Conservation (phyloP, 306 rosid genomes). For the Cicer chorassanicum region DNA sequence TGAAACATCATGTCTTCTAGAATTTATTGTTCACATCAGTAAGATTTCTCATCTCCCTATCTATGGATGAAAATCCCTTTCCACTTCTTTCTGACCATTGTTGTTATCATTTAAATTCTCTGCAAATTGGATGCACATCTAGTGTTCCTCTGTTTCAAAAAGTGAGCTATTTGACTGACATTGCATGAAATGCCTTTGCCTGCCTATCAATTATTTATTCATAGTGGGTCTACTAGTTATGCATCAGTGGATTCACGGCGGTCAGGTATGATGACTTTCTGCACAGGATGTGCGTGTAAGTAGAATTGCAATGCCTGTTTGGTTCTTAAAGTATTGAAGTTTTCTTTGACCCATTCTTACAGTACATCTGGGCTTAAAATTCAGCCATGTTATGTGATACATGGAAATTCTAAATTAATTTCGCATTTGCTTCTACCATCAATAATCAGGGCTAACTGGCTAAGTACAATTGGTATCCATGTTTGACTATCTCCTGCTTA, state of each 20-base stretch:
- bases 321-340: conserved; percentile 23
- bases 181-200: neutral
- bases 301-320: conserved; percentile 17
- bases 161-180: conserved; percentile 20
- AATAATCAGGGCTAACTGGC: no score
- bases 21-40: neutral
- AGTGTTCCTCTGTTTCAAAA: conserved; percentile 20
- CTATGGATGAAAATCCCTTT: conserved; percentile 22
- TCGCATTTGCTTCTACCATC: no score
- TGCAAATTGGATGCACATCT: conserved; percentile 3
- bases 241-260: conserved; percentile 12
- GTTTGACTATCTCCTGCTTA: conserved; percentile 30
- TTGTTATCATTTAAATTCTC: neutral
- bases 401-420: neutral
- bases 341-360: conserved; percentile 24
- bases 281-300: neutral
- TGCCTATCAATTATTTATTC: conserved; percentile 20
- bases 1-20: neutral
- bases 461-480: conserved; percentile 9
- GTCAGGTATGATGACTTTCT: neutral
- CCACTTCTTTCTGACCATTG: neutral
- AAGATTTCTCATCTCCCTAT: conserved; percentile 1
- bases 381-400: conserved; percentile 31
- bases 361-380: conserved; percentile 7
- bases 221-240: conserved; percentile 1